Conservation (phyloP, 768 basidiomycete genomes). For the Termitomyces sp. region DNA sequence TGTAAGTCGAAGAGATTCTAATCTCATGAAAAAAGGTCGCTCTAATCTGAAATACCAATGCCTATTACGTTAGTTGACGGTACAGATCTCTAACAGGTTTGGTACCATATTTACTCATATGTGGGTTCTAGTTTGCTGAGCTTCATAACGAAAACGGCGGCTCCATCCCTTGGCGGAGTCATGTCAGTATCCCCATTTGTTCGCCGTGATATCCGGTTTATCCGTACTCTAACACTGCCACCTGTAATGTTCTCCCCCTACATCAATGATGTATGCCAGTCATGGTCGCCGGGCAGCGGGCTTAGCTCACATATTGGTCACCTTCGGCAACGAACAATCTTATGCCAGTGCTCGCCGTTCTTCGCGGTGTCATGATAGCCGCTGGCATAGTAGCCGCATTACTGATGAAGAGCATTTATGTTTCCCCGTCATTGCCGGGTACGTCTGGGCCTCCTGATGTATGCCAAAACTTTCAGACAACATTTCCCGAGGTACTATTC, state of each 20-base stretch:
- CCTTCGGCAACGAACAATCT: neutral
- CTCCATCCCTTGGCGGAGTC: slow-evolving; percentile 37
- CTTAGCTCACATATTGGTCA: neutral
- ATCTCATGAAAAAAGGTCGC: slow-evolving; percentile 24
- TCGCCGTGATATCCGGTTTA: neutral
- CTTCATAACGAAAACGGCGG: slow-evolving; percentile 33
- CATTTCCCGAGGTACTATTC: slow-evolving; percentile 32
- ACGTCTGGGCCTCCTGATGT: slow-evolving; percentile 1
- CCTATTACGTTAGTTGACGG: slow-evolving; percentile 38
- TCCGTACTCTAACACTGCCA: slow-evolving; percentile 25
- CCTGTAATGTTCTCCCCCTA: slow-evolving; percentile 31
- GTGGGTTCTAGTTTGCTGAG: slow-evolving; percentile 30
- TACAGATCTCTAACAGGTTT: slow-evolving; percentile 11
- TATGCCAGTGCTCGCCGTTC: slow-evolving; percentile 30
- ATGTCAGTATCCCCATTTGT: slow-evolving; percentile 25
- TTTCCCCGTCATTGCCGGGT: slow-evolving; percentile 45
- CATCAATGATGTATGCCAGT: slow-evolving; percentile 18
- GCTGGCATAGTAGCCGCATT: slow-evolving; percentile 41
- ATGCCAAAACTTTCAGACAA: neutral
- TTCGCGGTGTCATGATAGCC: slow-evolving; percentile 36
- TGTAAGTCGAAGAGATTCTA: slow-evolving; percentile 13
- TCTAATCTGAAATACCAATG: slow-evolving; percentile 32
- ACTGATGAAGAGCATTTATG: slow-evolving; percentile 33
- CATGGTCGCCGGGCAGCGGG: slow-evolving; percentile 27
- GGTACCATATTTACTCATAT: neutral